These are phyloP conservation scores for Phaeoacremonium minimum DNA, from an alignment of 2,329 filamentous ascomycete species.

Conservation along the genomic window DNA sequence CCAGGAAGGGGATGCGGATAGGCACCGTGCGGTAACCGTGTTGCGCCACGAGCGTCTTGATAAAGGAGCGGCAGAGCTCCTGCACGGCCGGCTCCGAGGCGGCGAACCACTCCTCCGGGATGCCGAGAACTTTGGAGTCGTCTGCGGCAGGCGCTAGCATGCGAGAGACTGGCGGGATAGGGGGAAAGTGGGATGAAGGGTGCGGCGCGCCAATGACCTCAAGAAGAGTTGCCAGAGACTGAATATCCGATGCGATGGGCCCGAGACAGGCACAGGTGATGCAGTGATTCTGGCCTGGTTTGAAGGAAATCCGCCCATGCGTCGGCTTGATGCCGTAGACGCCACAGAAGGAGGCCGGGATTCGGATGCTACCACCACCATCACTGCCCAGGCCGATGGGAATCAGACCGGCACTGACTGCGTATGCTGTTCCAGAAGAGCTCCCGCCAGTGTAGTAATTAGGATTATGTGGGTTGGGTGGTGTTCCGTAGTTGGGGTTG, in stretches of 20 bases:
- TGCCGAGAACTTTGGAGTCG: conserved; percentile 50
- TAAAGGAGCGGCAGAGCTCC: conserved; percentile 31
- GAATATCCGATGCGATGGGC: conserved; percentile 63
- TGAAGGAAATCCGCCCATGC: conserved; percentile 60
- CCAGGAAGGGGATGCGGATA: conserved; percentile 52
- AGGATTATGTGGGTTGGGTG: conserved; percentile 69
- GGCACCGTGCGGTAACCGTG: conserved; percentile 50
- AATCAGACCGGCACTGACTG: conserved; percentile 64
- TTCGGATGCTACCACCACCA: conserved; percentile 69
- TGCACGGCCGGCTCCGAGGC: conserved; percentile 35
- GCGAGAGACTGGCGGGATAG: conserved; percentile 16
- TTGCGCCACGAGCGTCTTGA: conserved; percentile 48
- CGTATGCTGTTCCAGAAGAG: conserved; percentile 70
- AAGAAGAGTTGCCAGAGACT: conserved; percentile 63
- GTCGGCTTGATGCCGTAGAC: conserved; percentile 71
- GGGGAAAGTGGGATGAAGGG: conserved; percentile 50
- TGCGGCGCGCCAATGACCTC: conserved; percentile 62
- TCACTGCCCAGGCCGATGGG: conserved; percentile 70
- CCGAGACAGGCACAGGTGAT: conserved; percentile 62
- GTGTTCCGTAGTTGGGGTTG: conserved; percentile 69
- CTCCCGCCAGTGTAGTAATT: conserved; percentile 74
- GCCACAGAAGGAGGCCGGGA: conserved; percentile 69
- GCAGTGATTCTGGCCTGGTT: conserved; percentile 54
- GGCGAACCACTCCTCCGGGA: conserved; percentile 62
- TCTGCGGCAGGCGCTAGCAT: conserved; percentile 11